Percentiles rank a stretch among this genome's conserved stretches.
Evolutionary conservation across 2,329 filamentous ascomycete species (phyloP).

Genomic region (Ceratocystis papillata): DNA sequence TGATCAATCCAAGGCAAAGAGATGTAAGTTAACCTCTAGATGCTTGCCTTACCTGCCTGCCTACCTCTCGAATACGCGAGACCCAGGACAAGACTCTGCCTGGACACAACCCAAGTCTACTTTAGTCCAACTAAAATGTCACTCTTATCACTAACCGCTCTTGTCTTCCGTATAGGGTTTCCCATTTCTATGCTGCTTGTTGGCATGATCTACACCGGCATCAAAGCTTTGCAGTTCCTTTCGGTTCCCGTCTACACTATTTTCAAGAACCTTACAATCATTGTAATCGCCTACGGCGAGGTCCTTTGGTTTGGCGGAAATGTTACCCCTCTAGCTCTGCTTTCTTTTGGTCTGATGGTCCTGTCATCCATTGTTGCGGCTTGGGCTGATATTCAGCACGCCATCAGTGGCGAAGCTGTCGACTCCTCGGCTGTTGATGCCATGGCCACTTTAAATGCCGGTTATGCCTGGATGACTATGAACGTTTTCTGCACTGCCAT

Average conservation of each 20-base stretch:
- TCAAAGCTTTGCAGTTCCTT: conserved; percentile 89
- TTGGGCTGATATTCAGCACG: conserved; percentile 92
- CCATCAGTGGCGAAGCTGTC: conserved; percentile 51
- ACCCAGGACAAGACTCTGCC: no score
- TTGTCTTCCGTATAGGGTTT: conserved; percentile 55
- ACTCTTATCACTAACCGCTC: conserved; percentile 1
- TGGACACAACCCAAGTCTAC: background rate
- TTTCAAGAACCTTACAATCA: conserved; percentile 99
- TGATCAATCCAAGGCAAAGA: conserved; percentile 77
- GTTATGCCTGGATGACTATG: conserved; percentile 95
- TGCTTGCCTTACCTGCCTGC: background rate
- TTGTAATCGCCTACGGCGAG: conserved; percentile 95
- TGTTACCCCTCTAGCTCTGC: conserved; percentile 74
- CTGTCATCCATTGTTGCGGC: conserved; percentile 87
- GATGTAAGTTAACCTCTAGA: conserved; percentile 51
- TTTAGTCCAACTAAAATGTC: background rate
- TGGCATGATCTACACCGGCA: conserved; percentile 97
- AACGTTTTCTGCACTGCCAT: conserved; percentile 92
- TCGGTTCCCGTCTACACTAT: conserved; percentile 98
- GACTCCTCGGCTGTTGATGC: conserved; percentile 55
- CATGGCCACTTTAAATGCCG: conserved; percentile 82
- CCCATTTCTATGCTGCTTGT: conserved; percentile 91
- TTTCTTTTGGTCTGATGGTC: conserved; percentile 95
- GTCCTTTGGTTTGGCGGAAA: conserved; percentile 96
- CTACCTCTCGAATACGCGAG: background rate